phyloP scores from a whole-genome alignment of 1,284 basidiomycete species.

The Cryptococcus floricola region DNA sequence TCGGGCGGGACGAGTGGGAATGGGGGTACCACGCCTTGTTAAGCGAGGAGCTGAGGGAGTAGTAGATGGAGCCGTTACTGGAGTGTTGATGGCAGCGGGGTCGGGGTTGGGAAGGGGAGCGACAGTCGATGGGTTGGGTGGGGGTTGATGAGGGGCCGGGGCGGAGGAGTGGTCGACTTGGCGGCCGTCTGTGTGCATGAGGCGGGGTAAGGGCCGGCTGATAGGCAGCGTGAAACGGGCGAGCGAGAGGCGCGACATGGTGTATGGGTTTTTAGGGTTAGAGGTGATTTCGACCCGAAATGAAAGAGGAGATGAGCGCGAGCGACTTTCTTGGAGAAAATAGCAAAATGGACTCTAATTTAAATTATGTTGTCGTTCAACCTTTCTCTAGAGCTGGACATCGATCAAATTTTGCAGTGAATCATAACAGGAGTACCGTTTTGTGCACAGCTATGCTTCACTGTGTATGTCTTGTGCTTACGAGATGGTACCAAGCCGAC shows the following conservation, averaged over 20 bases:
- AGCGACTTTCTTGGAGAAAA: background rate
- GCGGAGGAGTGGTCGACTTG: constrained; percentile 21
- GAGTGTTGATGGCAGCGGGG: background rate
- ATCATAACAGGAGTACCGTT: too few relatives aligned
- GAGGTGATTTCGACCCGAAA: background rate
- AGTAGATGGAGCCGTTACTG: constrained; percentile 4
- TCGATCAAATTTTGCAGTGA: too few relatives aligned
- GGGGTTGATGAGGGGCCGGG: constrained; percentile 2
- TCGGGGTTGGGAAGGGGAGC: background rate
- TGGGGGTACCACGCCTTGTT: constrained; percentile 26
- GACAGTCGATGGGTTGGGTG: background rate
- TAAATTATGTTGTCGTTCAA: too few relatives aligned
- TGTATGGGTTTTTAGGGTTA: background rate
- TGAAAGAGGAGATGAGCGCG: background rate
- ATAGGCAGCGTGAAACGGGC: constrained; percentile 2
- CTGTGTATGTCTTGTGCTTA: too few relatives aligned
- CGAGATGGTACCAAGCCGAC: too few relatives aligned
- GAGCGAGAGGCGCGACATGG: constrained; percentile 19
- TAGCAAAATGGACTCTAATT: background rate
- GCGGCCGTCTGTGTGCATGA: constrained; percentile 31
- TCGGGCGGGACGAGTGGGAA: constrained; percentile 36
- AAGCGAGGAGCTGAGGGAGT: constrained; percentile 1
- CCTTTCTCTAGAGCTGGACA: too few relatives aligned
- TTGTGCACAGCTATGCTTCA: too few relatives aligned
- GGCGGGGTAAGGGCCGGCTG: constrained; percentile 3